Evolutionary conservation across 768 basidiomycete species (phyloP), one percentile per base, ranked within the genome.

Genomic region (Termitomyces sp.): DNA sequence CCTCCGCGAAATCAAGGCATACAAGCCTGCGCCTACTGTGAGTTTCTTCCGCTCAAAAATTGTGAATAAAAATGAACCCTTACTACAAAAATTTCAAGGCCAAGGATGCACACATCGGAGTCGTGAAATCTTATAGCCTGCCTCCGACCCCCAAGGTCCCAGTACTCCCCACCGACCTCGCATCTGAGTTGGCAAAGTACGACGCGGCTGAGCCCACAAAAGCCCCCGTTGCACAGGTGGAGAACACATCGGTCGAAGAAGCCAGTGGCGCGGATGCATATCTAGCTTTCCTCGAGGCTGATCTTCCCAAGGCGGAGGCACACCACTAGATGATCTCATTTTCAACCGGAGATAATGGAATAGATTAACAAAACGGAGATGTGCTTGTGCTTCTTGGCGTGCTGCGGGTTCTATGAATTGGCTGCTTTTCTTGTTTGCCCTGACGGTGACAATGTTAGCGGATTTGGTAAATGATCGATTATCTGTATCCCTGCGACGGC

Each of bases 31-130:
- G 37, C 75, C 83, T 5, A 71, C 68, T 46, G 94, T 94, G 65
- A 70, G 91, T 80, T n/a, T 23, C 35, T 45, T 58, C 41, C 11
- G 30, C 5, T n/a, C 5, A 3, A 38, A 45, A n/a, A 46, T 30
- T 33, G 21, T 23, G 19, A n/a, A n/a, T 2, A 4, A 30, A 35
- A 41, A 26, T 44, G 15, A 47, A 54, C 44, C 31, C 53, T 59
- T 38, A 44, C 19, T 19, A 10, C 12, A 2, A 3, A 19, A 40
- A 10, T 44, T 38, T 41, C 48, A 49, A 98, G 95, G 83, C 88
- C 60, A 86, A 91, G 72, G 91, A 97, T 70, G 94, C 94, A 53
- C 91, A 94, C 70, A 84, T 93, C 64, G 91, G 91, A 55, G 76
- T 71, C 56, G 94, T 98, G 59, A 97, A 96, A 75, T 68, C 81